Conservation (phyloP, 2,329 filamentous ascomycete genomes). For the Moelleriella libera region DNA sequence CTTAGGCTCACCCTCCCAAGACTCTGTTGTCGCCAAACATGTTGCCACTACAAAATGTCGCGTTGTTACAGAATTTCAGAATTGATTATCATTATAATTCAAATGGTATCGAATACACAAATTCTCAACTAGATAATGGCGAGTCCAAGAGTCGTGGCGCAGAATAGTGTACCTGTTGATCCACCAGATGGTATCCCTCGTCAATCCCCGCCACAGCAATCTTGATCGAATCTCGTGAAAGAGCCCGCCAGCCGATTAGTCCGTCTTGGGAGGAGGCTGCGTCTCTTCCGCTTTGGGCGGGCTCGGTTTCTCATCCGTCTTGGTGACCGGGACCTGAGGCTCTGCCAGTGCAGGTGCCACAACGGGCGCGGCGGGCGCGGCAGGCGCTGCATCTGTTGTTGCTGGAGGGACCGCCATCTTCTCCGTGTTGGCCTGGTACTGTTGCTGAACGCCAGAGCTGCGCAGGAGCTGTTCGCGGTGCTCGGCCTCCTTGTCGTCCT, state of each 20-base stretch:
- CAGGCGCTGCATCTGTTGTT: background rate
- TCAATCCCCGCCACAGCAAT: too few species aligned
- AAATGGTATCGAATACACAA: too few species aligned
- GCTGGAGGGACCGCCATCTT: constrained; percentile 6
- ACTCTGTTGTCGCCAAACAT: too few species aligned
- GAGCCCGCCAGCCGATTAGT: background rate
- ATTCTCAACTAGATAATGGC: too few species aligned
- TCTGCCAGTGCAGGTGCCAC: background rate
- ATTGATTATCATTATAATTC: too few species aligned
- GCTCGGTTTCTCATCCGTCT: background rate
- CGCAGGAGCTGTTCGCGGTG: constrained; percentile 16
- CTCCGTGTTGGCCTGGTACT: constrained; percentile 8
- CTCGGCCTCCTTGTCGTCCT: constrained; percentile 32
- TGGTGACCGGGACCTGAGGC: background rate
- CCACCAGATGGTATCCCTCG: too few species aligned
- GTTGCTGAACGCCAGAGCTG: constrained; percentile 5
- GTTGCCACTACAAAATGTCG: too few species aligned
- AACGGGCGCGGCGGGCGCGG: background rate
- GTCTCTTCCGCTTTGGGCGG: background rate
- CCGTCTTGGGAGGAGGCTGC: background rate
- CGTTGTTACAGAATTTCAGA: too few species aligned
- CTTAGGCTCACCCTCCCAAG: too few species aligned
- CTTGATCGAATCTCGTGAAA: too few species aligned
- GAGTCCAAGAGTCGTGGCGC: too few species aligned
- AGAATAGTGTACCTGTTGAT: too few species aligned